These are phyloP conservation scores for Lentinula guzmanii DNA, from an alignment of 768 basidiomycete genomes.

Conservation along the genomic window DNA sequence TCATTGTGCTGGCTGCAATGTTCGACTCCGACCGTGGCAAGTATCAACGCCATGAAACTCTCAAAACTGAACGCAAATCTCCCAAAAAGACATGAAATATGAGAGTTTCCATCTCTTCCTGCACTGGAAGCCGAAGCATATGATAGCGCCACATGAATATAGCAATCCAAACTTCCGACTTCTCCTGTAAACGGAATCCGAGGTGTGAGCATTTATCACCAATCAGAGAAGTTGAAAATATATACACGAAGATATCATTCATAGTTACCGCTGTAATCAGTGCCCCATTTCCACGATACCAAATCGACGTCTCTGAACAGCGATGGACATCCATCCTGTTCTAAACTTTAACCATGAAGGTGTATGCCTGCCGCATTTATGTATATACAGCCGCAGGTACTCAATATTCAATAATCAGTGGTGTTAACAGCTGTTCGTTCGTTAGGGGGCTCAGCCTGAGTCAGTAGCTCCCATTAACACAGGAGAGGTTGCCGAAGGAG, in stretches of 20 bases:
- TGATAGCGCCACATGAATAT: not conserved
- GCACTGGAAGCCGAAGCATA: not conserved
- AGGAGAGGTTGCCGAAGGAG: no score
- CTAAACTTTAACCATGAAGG: not conserved
- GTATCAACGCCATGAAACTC: not conserved
- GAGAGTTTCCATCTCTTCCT: not conserved
- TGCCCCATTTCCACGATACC: not conserved
- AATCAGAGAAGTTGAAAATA: not conserved
- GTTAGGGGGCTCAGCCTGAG: no score
- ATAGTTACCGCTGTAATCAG: not conserved
- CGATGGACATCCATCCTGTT: not conserved
- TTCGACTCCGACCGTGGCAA: not conserved
- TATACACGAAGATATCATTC: not conserved
- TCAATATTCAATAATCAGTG: no score
- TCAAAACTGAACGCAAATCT: not conserved
- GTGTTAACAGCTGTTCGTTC: no score
- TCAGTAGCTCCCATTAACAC: no score
- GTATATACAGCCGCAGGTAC: no score
- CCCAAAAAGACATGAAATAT: not conserved
- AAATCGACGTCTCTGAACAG: not conserved
- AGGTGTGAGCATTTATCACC: not conserved
- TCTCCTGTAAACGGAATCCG: not conserved
- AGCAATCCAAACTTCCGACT: not conserved
- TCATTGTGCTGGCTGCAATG: not conserved
- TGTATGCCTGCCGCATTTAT: not conserved